Conservation (phyloP, 768 basidiomycete species). For the Kockovaella imperatae region DNA sequence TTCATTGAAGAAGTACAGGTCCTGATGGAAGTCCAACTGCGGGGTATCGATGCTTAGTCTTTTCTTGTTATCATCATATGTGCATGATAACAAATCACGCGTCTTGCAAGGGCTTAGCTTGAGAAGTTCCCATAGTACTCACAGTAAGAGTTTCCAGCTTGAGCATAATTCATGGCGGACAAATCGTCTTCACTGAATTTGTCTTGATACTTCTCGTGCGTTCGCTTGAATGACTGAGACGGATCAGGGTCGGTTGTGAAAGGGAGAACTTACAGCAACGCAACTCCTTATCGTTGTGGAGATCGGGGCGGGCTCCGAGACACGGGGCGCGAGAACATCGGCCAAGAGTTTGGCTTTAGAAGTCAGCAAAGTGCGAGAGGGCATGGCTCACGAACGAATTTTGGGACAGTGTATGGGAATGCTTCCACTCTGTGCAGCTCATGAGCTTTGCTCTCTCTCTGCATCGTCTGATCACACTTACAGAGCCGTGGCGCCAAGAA, state of each 20-base stretch:
- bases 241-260: conserved; percentile 5
- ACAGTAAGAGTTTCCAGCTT: conserved; percentile 66
- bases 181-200: conserved; percentile 84
- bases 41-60: too few relatives aligned
- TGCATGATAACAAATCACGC: too few relatives aligned
- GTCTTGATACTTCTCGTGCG: conserved; percentile 68
- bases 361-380: background rate
- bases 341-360: conserved; percentile 62
- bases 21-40: too few relatives aligned
- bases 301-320: conserved; percentile 82
- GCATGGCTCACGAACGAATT: conserved; percentile 58
- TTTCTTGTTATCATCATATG: too few relatives aligned
- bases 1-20: background rate
- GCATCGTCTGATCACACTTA: conserved; percentile 11
- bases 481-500: conserved; percentile 87
- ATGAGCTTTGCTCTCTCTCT: background rate
- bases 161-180: conserved; percentile 75
- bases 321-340: conserved; percentile 68
- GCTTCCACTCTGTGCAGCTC: conserved; percentile 57
- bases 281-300: conserved; percentile 80
- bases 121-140: too few relatives aligned
- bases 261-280: conserved; percentile 40
- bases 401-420: conserved; percentile 90
- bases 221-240: conserved; percentile 47
- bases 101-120: too few relatives aligned